These are phyloP conservation scores for Clarireedia monteithiana DNA, from an alignment of 2,329 filamentous ascomycete species.

Conservation along the genomic window DNA sequence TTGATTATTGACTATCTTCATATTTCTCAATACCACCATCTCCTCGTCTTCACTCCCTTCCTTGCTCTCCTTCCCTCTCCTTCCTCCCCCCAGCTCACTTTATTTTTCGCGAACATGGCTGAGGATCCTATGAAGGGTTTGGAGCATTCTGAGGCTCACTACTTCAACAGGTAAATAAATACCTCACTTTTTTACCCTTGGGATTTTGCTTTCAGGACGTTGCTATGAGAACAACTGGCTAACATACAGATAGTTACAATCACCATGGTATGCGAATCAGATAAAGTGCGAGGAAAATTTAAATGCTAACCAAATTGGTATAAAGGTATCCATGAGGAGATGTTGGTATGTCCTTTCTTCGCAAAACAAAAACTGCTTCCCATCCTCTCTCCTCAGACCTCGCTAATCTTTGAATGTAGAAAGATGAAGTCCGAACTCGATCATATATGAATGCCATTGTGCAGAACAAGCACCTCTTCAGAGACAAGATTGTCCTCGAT, in stretches of 20 bases:
- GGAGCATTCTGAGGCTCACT: slow-evolving; percentile 78
- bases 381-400: slow-evolving; percentile 1
- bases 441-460: slow-evolving; percentile 97
- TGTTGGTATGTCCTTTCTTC: slow-evolving; percentile 64
- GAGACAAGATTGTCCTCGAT: slow-evolving; percentile 89
- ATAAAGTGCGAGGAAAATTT: slow-evolving; percentile 13
- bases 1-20: background rate
- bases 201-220: background rate
- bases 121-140: slow-evolving; percentile 42
- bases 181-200: background rate
- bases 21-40: background rate
- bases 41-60: slow-evolving; percentile 3
- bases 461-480: slow-evolving; percentile 91
- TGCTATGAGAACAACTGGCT: slow-evolving; percentile 9
- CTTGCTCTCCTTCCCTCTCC: slow-evolving; percentile 1
- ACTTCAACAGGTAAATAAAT: slow-evolving; percentile 81
- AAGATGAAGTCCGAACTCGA: slow-evolving; percentile 94
- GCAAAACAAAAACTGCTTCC: slow-evolving; percentile 6
- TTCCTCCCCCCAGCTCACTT: background rate
- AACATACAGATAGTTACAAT: slow-evolving; percentile 64
- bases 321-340: slow-evolving; percentile 90
- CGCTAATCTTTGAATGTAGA: slow-evolving; percentile 44
- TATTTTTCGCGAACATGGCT: slow-evolving; percentile 31
- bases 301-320: slow-evolving; percentile 28
- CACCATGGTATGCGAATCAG: slow-evolving; percentile 70